Percentiles rank a stretch among this genome's conserved stretches.
Evolutionary conservation across 2,329 filamentous ascomycete genomes (phyloP).

Genomic region (Cercospora sp.): DNA sequence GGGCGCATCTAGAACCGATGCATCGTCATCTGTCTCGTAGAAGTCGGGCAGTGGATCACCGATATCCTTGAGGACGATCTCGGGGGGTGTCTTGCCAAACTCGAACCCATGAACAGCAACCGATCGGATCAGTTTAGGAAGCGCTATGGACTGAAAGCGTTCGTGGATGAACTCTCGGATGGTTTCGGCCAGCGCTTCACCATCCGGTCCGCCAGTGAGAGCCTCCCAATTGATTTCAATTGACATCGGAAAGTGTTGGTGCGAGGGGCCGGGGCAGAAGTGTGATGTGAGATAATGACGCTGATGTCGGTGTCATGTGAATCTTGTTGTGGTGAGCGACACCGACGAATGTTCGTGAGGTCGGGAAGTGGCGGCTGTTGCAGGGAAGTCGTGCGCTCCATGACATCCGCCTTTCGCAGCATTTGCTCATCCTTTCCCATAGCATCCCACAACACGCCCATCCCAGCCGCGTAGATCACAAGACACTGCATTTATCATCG

Average conservation of each 20-base stretch:
- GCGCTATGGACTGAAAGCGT: conserved; percentile 86
- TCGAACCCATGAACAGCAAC: conserved; percentile 93
- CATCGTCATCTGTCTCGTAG: conserved; percentile 78
- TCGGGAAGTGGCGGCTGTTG: not conserved
- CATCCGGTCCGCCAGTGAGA: conserved; percentile 85
- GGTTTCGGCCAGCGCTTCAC: conserved; percentile 75
- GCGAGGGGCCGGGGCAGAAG: conserved; percentile 5
- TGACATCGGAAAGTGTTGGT: conserved; percentile 64
- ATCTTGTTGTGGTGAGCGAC: not conserved
- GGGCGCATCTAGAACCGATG: conserved; percentile 52
- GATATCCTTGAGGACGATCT: conserved; percentile 92
- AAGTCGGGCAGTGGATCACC: conserved; percentile 95
- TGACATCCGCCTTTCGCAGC: not conserved
- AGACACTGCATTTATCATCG: not conserved
- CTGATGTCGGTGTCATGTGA: conserved; percentile 6
- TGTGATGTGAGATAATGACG: conserved; percentile 4
- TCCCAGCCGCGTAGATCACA: not conserved
- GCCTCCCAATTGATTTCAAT: conserved; percentile 97
- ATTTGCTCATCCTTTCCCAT: not conserved
- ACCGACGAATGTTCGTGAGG: not conserved
- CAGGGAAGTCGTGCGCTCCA: not conserved
- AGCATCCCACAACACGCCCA: not conserved
- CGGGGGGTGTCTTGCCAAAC: conserved; percentile 79
- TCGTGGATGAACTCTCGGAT: conserved; percentile 94
- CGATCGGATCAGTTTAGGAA: conserved; percentile 95